phyloP scores from a whole-genome alignment of 2,329 filamentous ascomycete species.

The Alternaria ethzedia region DNA sequence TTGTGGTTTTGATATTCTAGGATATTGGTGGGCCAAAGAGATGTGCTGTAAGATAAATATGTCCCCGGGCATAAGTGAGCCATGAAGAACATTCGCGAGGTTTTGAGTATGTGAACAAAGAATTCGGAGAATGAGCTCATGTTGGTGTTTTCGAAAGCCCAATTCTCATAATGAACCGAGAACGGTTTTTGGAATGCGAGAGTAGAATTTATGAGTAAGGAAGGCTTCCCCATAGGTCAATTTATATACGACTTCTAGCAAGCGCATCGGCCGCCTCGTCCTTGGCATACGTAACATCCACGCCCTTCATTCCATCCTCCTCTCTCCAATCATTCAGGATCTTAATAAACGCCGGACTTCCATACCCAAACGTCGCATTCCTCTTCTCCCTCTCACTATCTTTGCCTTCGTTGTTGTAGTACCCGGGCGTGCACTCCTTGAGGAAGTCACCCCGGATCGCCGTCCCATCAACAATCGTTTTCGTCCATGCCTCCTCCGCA shows the following conservation, averaged over 20 bases:
- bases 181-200: not conserved
- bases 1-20: not conserved
- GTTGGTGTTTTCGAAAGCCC: not conserved
- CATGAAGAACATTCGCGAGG: too few relatives aligned
- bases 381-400: not conserved
- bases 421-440: constrained; percentile 62
- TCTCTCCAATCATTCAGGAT: constrained; percentile 43
- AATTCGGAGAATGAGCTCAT: not conserved
- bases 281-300: constrained; percentile 1
- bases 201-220: not conserved
- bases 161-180: not conserved
- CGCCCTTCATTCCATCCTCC: constrained; percentile 36
- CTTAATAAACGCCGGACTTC: constrained; percentile 40
- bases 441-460: constrained; percentile 50
- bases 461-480: constrained; percentile 52
- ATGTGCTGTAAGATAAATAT: too few relatives aligned
- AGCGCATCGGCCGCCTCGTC: not conserved
- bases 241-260: not conserved
- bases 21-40: not conserved
- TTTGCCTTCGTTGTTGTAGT: constrained; percentile 52
- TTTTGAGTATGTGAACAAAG: not conserved
- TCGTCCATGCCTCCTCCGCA: constrained; percentile 58
- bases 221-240: accelerated
- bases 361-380: constrained; percentile 37
- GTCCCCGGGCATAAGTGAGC: not conserved